phyloP scores from a whole-genome alignment of 2,329 filamentous ascomycete species.

The Exophiala lecanii-corni region DNA sequence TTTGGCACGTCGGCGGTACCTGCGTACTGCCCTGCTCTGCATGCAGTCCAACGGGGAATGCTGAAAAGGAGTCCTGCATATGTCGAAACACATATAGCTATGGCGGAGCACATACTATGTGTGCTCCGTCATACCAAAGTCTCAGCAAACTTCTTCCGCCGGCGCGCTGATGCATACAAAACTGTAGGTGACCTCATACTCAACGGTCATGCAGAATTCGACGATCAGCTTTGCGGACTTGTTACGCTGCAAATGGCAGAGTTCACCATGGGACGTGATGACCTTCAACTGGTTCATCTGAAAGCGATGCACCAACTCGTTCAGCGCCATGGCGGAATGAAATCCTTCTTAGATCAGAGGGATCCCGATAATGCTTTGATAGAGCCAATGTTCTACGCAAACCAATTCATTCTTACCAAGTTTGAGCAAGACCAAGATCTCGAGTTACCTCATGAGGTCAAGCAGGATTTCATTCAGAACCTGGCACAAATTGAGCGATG shows the following conservation, averaged over 20 bases:
- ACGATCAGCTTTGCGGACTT: slow-evolving; percentile 3
- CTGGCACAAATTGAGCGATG: not conserved
- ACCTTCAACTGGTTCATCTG: not conserved
- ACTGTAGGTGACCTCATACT: slow-evolving; percentile 1
- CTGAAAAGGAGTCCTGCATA: slow-evolving; percentile 2
- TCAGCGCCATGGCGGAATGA: not conserved
- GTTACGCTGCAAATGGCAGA: not conserved
- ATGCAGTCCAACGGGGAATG: not conserved
- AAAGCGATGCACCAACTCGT: slow-evolving; percentile 2
- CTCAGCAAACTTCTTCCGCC: slow-evolving; percentile 1
- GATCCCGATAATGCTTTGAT: not conserved
- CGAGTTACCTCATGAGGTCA: not conserved
- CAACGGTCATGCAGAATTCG: not conserved
- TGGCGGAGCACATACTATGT: slow-evolving; percentile 2
- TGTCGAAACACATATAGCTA: slow-evolving; percentile 3
- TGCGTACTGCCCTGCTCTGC: slow-evolving; percentile 1
- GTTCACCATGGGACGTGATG: not conserved
- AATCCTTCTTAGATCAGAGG: not conserved
- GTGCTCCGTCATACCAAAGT: not conserved
- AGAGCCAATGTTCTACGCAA: not conserved
- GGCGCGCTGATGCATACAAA: slow-evolving; percentile 2
- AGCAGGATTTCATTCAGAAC: not conserved
- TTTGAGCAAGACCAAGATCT: not conserved
- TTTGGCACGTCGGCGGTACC: not conserved
- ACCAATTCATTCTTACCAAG: not conserved